phyloP scores from a whole-genome alignment of 1,284 basidiomycete genomes.

The Malassezia sympodialis region DNA sequence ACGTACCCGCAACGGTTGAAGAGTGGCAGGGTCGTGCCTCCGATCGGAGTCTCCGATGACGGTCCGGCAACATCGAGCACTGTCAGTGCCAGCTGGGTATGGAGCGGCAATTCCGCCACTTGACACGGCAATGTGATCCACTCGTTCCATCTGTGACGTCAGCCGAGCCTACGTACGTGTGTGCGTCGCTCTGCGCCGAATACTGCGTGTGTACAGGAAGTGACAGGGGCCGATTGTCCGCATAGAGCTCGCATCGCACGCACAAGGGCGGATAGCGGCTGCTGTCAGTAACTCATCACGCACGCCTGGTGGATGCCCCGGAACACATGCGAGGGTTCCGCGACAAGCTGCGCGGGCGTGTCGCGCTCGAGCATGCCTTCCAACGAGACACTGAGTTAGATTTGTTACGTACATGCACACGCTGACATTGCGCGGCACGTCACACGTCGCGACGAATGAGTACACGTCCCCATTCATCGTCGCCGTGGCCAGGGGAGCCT shows the following conservation, averaged over 20 bases:
- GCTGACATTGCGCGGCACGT: constrained; percentile 27
- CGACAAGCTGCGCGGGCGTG: constrained; percentile 18
- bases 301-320: background rate
- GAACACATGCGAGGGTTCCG: background rate
- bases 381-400: constrained; percentile 19
- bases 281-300: background rate
- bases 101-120: constrained; percentile 78
- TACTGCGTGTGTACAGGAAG: constrained; percentile 81
- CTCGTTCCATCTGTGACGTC: constrained; percentile 66
- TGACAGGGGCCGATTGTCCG: constrained; percentile 83
- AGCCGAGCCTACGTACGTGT: constrained; percentile 8
- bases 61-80: constrained; percentile 73
- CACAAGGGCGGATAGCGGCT: constrained; percentile 74
- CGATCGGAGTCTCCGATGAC: constrained; percentile 59
- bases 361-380: constrained; percentile 28
- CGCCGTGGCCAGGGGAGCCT: background rate
- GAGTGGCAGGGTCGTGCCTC: constrained; percentile 76
- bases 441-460: constrained; percentile 36
- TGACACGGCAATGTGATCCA: constrained; percentile 79
- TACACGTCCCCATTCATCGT: constrained; percentile 40
- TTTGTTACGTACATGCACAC: constrained; percentile 20
- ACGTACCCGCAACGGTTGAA: constrained; percentile 80
- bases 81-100: constrained; percentile 80
- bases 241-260: constrained; percentile 77
- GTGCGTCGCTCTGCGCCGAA: constrained; percentile 60